These are phyloP conservation scores for Cordyceps cicadae DNA, from an alignment of 2,329 filamentous ascomycete genomes.

Conservation along the genomic window DNA sequence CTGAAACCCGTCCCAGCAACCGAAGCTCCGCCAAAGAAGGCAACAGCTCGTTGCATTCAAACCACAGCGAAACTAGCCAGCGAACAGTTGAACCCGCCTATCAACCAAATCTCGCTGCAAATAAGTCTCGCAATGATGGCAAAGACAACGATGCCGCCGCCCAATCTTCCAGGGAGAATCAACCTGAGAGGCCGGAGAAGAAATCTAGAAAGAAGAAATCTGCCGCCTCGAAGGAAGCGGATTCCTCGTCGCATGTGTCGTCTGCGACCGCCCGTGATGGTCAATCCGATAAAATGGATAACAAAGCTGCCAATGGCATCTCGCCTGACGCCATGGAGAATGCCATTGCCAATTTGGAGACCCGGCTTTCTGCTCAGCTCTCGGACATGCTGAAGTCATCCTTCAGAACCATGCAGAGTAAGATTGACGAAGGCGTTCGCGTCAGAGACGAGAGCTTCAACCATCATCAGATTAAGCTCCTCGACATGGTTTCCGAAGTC, in stretches of 20 bases:
- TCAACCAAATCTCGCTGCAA: slow-evolving; percentile 32
- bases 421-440: slow-evolving; percentile 56
- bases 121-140: slow-evolving; percentile 34
- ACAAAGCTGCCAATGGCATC: slow-evolving; percentile 26
- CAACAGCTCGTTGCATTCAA: slow-evolving; percentile 18
- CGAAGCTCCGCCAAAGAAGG: slow-evolving; percentile 30
- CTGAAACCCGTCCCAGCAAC: slow-evolving; percentile 29
- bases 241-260: slow-evolving; percentile 37
- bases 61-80: slow-evolving; percentile 21
- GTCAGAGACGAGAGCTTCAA: slow-evolving; percentile 44
- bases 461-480: slow-evolving; percentile 43
- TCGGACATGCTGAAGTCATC: slow-evolving; percentile 46
- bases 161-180: slow-evolving; percentile 30
- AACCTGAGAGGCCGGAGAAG: slow-evolving; percentile 53
- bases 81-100: slow-evolving; percentile 25
- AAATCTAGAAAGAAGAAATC: slow-evolving; percentile 63
- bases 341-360: slow-evolving; percentile 47
- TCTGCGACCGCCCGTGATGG: slow-evolving; percentile 26
- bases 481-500: slow-evolving; percentile 51
- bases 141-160: slow-evolving; percentile 41
- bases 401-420: slow-evolving; percentile 53
- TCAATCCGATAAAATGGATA: slow-evolving; percentile 24
- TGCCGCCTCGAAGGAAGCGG: slow-evolving; percentile 31
- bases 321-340: slow-evolving; percentile 42
- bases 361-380: slow-evolving; percentile 40